A percentile compares a stretch with the other conserved stretches of the same genome.
phyloP scores from a whole-genome alignment of 2,329 filamentous ascomycete genomes.

The Ceratocystis albifundus region DNA sequence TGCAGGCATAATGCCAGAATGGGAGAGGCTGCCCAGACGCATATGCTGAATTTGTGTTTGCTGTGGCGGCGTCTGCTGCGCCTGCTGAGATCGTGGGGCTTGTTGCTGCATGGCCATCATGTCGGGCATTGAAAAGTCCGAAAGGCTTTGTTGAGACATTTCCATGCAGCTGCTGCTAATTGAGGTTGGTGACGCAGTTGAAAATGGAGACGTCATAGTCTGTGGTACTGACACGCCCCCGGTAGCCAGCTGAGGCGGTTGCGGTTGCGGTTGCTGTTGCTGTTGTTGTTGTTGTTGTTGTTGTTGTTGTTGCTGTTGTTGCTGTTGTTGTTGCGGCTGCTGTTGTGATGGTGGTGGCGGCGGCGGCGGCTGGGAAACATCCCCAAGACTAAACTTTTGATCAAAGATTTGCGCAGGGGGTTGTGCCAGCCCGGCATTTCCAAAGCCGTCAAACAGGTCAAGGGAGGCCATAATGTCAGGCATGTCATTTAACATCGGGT shows the following conservation, averaged over 20 bases:
- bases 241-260: background rate
- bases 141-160: conserved; percentile 17
- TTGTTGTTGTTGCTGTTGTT: background rate
- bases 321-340: conserved; percentile 6
- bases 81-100: conserved; percentile 7
- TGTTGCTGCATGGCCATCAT: conserved; percentile 21
- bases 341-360: background rate
- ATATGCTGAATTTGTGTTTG: conserved; percentile 11
- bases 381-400: conserved; percentile 18
- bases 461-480: conserved; percentile 45
- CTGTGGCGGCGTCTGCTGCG: background rate
- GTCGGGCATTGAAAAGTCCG: conserved; percentile 19
- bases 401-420: conserved; percentile 32
- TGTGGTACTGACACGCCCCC: conserved; percentile 3
- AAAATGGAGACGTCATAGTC: conserved; percentile 20
- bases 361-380: conserved; percentile 1
- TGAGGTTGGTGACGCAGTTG: conserved; percentile 19
- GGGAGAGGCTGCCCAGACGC: background rate
- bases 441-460: conserved; percentile 56
- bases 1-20: conserved; percentile 6
- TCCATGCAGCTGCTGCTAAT: conserved; percentile 21
- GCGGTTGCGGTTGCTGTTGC: background rate
- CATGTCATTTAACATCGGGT: conserved; percentile 47
- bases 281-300: background rate
- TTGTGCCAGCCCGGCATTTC: conserved; percentile 50